A percentile compares a stretch with the other conserved stretches of the same genome.
phyloP scores from a whole-genome alignment of 2,329 filamentous ascomycete species.

The Xylaria sp. region DNA sequence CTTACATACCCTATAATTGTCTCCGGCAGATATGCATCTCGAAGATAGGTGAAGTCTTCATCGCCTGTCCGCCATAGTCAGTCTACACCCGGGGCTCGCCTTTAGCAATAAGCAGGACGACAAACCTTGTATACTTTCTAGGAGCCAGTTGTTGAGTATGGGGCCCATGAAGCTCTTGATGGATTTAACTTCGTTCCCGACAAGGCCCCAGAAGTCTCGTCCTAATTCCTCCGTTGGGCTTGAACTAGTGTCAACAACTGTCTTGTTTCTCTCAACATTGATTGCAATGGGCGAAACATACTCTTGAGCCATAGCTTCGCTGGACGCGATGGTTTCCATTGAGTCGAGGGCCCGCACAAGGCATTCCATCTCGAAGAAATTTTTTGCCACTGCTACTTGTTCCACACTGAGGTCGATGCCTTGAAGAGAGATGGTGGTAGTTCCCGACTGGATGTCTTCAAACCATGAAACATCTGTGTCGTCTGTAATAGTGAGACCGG shows the following conservation, averaged over 20 bases:
- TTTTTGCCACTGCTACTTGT: slow-evolving; percentile 65
- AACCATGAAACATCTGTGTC: slow-evolving; percentile 51
- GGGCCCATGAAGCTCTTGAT: slow-evolving; percentile 68
- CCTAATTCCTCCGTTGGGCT: slow-evolving; percentile 50
- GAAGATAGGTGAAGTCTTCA: slow-evolving; percentile 71
- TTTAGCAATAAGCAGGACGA: not conserved
- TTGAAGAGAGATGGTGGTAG: slow-evolving; percentile 46
- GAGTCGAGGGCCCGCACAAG: slow-evolving; percentile 73
- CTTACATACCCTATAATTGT: slow-evolving; percentile 85
- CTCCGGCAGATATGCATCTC: slow-evolving; percentile 85
- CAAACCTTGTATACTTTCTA: slow-evolving; percentile 66
- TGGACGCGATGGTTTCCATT: slow-evolving; percentile 72
- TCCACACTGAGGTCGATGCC: slow-evolving; percentile 53
- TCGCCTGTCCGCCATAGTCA: slow-evolving; percentile 57
- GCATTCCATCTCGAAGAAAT: slow-evolving; percentile 75
- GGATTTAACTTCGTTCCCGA: slow-evolving; percentile 65
- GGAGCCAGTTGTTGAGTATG: slow-evolving; percentile 73
- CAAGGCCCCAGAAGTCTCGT: slow-evolving; percentile 63
- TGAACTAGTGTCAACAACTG: slow-evolving; percentile 45
- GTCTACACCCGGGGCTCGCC: not conserved
- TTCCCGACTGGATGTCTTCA: slow-evolving; percentile 45
- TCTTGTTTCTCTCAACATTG: not conserved
- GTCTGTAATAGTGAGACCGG: slow-evolving; percentile 49
- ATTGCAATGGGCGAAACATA: slow-evolving; percentile 52
- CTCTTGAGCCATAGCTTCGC: slow-evolving; percentile 64